phyloP scores from a whole-genome alignment of 345 rosid genomes.

The Garcia nutans region DNA sequence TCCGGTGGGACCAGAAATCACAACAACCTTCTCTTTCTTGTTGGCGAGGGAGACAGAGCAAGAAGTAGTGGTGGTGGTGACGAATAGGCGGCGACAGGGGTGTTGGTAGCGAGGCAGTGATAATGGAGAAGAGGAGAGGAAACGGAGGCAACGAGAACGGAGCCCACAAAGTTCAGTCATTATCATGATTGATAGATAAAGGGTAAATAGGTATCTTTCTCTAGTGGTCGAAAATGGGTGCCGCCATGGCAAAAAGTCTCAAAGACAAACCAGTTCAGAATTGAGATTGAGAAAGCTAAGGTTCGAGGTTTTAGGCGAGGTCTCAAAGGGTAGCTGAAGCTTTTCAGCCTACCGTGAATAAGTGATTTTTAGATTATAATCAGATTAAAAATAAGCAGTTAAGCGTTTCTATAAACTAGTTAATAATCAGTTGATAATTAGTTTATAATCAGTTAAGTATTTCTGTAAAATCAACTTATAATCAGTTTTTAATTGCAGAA shows the following conservation, averaged over 20 bases:
- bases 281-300: neutral
- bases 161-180: conserved; percentile 39
- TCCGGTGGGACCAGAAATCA: conserved; percentile 91
- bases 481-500: no score
- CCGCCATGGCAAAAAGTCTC: no score
- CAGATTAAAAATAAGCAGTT: no score
- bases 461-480: no score
- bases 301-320: neutral
- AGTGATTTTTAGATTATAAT: no score
- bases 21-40: conserved; percentile 64
- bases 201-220: neutral
- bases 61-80: conserved; percentile 25
- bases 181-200: conserved; percentile 31
- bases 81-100: conserved; percentile 25
- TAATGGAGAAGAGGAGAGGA: conserved; percentile 20
- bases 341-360: no score
- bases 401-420: no score
- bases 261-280: no score
- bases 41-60: conserved; percentile 31
- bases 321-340: no score
- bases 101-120: conserved; percentile 25
- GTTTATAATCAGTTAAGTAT: no score
- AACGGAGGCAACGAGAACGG: conserved; percentile 47
- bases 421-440: no score
- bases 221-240: neutral